Conservation (phyloP, 106 monocot species). For the Gastrodia elata region DNA sequence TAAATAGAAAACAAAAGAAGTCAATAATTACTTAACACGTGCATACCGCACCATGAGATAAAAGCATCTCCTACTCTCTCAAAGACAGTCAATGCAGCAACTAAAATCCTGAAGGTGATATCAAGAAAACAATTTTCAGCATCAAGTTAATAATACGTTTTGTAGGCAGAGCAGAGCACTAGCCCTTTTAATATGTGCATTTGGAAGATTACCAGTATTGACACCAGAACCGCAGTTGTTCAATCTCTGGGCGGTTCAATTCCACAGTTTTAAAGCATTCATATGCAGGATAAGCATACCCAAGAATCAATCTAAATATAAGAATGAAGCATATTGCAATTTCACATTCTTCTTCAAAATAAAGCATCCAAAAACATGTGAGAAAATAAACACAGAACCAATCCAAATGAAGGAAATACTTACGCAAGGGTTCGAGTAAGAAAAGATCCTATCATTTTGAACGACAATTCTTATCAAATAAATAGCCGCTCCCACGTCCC, state of each 20-base stretch:
- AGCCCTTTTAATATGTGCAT: neutral
- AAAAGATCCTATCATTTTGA: slow-evolving; percentile 41
- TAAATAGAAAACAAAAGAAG: neutral
- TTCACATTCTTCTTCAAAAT: neutral
- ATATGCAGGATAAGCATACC: slow-evolving; percentile 67
- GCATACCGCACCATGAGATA: slow-evolving; percentile 57
- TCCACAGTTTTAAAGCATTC: slow-evolving; percentile 72
- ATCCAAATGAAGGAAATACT: slow-evolving; percentile 5
- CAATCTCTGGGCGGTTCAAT: slow-evolving; percentile 56
- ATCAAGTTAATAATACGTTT: neutral
- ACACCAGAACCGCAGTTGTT: slow-evolving; percentile 61
- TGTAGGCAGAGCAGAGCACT: neutral
- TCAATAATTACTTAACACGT: neutral
- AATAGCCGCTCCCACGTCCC: neutral
- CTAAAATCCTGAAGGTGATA: slow-evolving; percentile 55
- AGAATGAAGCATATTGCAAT: neutral
- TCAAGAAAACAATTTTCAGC: neutral
- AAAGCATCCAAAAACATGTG: neutral
- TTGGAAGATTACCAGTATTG: slow-evolving; percentile 44
- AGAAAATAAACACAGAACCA: neutral
- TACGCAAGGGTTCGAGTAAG: slow-evolving; percentile 29
- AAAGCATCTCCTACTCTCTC: slow-evolving; percentile 73
- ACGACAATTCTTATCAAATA: neutral
- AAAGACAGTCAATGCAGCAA: slow-evolving; percentile 56
- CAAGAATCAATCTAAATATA: slow-evolving; percentile 44